A percentile compares a stretch with the other conserved stretches of the same genome.
phyloP scores from a whole-genome alignment of 768 basidiomycete genomes.

The Phaffia tasmanica region DNA sequence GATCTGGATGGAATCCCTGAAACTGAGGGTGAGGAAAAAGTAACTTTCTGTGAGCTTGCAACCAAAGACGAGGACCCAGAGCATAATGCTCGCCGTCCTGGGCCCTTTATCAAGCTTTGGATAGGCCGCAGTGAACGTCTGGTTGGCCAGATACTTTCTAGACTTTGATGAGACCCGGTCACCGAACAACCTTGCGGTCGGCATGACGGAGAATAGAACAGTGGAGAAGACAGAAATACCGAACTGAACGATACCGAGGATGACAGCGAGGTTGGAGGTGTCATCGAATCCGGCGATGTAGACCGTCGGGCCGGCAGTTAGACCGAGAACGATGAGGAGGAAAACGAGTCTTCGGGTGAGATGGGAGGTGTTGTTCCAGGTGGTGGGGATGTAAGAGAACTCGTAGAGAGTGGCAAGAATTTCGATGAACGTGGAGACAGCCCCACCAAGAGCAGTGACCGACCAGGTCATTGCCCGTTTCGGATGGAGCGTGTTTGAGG shows the following conservation, averaged over 20 bases:
- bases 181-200: conserved; percentile 96
- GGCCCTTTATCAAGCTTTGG: conserved; percentile 53
- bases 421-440: conserved; percentile 93
- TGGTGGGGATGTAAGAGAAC: conserved; percentile 94
- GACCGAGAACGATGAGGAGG: conserved; percentile 73
- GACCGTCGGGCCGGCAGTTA: conserved; percentile 86
- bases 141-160: conserved; percentile 92
- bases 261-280: conserved; percentile 55
- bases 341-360: conserved; percentile 83
- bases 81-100: conserved; percentile 63
- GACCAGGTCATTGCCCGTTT: conserved; percentile 78
- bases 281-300: conserved; percentile 83
- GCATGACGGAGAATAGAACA: conserved; percentile 77
- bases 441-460: conserved; percentile 84
- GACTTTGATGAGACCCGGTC: conserved; percentile 92
- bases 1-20: conserved; percentile 81
- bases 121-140: conserved; percentile 96
- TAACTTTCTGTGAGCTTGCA: conserved; percentile 97
- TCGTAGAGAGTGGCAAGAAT: conserved; percentile 85
- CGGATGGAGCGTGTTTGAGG: conserved; percentile 42
- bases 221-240: conserved; percentile 80
- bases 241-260: conserved; percentile 93
- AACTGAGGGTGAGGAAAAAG: conserved; percentile 92
- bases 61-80: conserved; percentile 88
- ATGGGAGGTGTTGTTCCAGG: conserved; percentile 97